Conservation (phyloP, 169 alveolate species). For the Plasmodium billcollinsi region DNA sequence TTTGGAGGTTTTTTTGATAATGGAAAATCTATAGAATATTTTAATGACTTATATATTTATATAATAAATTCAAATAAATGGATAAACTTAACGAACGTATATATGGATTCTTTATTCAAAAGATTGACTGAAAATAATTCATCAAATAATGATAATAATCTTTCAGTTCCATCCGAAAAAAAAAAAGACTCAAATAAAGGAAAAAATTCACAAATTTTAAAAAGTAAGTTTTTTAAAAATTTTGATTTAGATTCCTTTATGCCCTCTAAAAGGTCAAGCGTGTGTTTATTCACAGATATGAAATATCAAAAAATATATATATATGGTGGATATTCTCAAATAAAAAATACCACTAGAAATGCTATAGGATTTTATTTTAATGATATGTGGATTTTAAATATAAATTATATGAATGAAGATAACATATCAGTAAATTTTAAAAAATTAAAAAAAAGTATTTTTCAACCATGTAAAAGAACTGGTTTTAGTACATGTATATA, state of each 20-base stretch:
- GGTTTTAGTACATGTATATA: conserved; percentile 86
- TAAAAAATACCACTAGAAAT: conserved; percentile 86
- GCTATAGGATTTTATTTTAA: conserved; percentile 87
- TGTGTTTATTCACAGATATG: conserved; percentile 39
- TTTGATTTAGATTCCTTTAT: conserved; percentile 52
- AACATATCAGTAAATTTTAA: conserved; percentile 79
- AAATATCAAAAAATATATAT: conserved; percentile 83
- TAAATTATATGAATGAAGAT: conserved; percentile 82
- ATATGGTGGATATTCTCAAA: conserved; percentile 93
- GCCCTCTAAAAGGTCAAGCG: conserved; percentile 69
- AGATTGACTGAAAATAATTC: conserved; percentile 74
- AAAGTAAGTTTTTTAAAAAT: conserved; percentile 50
- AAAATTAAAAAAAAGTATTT: conserved; percentile 79
- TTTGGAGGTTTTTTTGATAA: conserved; percentile 95
- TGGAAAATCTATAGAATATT: conserved; percentile 87
- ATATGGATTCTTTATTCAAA: conserved; percentile 78
- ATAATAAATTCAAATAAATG: conserved; percentile 78
- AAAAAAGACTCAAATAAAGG: conserved; percentile 35
- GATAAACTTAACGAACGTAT: conserved; percentile 76
- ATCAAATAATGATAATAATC: conserved; percentile 1
- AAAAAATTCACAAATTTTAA: conserved; percentile 40
- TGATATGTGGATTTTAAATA: conserved; percentile 91
- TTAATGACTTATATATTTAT: conserved; percentile 89
- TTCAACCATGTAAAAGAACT: conserved; percentile 82
- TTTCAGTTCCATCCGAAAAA: neutral